Conservation (phyloP, 1,139 yeast genomes). For the Geotrichum citri-aurantii region DNA sequence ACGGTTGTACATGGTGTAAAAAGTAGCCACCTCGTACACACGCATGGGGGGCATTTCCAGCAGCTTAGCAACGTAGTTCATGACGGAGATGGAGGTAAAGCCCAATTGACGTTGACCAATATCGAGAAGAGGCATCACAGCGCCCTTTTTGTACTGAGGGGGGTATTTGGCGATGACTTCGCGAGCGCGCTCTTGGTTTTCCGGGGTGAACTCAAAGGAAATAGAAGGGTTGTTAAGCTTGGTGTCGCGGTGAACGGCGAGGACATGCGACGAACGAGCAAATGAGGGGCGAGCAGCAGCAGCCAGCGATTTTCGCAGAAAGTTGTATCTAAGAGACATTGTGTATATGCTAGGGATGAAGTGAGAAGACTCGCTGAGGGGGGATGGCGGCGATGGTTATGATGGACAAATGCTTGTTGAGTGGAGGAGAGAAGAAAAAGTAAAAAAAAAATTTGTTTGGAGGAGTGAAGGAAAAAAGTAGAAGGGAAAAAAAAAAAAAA, state of each 20-base stretch:
- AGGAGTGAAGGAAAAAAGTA: not conserved
- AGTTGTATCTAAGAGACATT: slow-evolving; percentile 13
- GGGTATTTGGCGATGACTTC: slow-evolving; percentile 77
- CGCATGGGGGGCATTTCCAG: slow-evolving; percentile 93
- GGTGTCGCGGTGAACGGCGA: slow-evolving; percentile 70
- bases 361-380: slow-evolving; percentile 1
- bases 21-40: slow-evolving; percentile 89
- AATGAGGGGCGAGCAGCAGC: slow-evolving; percentile 10
- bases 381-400: not conserved
- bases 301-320: slow-evolving; percentile 11
- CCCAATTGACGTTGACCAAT: slow-evolving; percentile 87
- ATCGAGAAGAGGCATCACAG: slow-evolving; percentile 82
- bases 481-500: not conserved
- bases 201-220: slow-evolving; percentile 71
- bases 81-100: slow-evolving; percentile 80
- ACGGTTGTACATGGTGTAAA: slow-evolving; percentile 89
- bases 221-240: slow-evolving; percentile 60
- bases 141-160: slow-evolving; percentile 79
- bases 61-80: slow-evolving; percentile 86
- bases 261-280: slow-evolving; percentile 32
- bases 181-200: slow-evolving; percentile 63
- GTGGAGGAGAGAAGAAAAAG: not conserved
- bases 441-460: not conserved
- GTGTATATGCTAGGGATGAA: slow-evolving; percentile 5
- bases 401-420: not conserved